Conservation (phyloP, 345 rosid genomes). For the Rhodamnia rubescens region DNA sequence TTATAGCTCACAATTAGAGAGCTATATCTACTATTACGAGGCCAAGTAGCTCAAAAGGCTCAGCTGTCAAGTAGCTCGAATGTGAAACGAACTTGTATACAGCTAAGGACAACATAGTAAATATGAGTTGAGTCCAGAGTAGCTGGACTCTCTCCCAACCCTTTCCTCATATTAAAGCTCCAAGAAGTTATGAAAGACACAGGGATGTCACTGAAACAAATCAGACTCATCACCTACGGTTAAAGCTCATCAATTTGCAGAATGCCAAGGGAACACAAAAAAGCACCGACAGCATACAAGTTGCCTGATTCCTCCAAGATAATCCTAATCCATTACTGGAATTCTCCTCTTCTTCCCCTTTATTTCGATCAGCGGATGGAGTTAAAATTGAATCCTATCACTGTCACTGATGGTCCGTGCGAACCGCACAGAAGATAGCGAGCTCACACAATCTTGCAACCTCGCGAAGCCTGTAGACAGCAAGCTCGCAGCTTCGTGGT, state of each 20-base stretch:
- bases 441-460: not conserved
- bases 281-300: not conserved
- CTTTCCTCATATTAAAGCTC: not conserved
- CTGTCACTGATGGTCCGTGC: not conserved
- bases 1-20: fast-evolving
- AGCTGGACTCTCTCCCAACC: fast-evolving
- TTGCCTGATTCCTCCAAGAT: not conserved
- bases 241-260: not conserved
- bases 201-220: not conserved
- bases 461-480: not conserved
- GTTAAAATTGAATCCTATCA: not conserved
- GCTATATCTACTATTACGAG: fast-evolving
- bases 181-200: not conserved
- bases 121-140: not conserved
- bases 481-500: not conserved
- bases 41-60: not conserved
- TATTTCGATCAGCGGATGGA: not conserved
- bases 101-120: not conserved
- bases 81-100: fast-evolving
- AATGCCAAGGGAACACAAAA: not conserved
- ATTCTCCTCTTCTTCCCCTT: not conserved
- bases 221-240: not conserved
- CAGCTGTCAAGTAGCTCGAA: not conserved
- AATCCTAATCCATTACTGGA: not conserved
- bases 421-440: not conserved